A percentile compares a stretch with the other conserved stretches of the same genome.
These are phyloP conservation scores for thale cress (Arabidopsis thaliana) DNA, from an alignment of 345 rosid species.

Conservation along the genomic window TAIR10.1 NC_003075.7:7736501-7737000, in stretches of 20 bases:
- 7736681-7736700: constrained; percentile 24
- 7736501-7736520: not conserved
- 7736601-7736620: not conserved
- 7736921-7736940: too few species aligned
- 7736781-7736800: not conserved
- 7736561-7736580: not conserved
- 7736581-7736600: not conserved
- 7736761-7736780: not conserved
- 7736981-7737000: too few species aligned
- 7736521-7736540: not conserved
- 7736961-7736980: too few species aligned
- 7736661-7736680: constrained; percentile 21
- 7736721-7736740: not conserved
- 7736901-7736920: too few species aligned
- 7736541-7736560: not conserved
- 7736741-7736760: not conserved
- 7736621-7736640: not conserved
- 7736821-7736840: not conserved
- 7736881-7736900: too few species aligned
- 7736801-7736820: not conserved
- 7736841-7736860: too few species aligned
- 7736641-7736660: constrained; percentile 10
- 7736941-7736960: too few species aligned
- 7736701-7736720: constrained; percentile 7
- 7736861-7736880: too few species aligned